Percentiles rank a stretch among this genome's conserved stretches.
Evolutionary conservation across 2,329 filamentous ascomycete species (phyloP).

Genomic region (Ophiostoma triangulosporum): DNA sequence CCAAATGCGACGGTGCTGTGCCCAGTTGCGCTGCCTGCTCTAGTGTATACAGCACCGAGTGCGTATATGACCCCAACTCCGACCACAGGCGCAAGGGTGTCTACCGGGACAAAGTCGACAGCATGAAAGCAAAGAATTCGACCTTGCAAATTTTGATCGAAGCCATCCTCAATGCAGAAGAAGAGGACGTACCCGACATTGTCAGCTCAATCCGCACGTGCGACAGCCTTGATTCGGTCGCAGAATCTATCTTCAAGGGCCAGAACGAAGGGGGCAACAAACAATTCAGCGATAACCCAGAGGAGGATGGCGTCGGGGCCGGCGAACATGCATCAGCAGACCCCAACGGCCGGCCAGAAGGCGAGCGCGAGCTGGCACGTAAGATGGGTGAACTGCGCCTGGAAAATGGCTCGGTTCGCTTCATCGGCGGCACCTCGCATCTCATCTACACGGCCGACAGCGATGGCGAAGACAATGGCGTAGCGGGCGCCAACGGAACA

Average conservation of each 20-base stretch:
- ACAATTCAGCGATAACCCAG: slow-evolving; percentile 21
- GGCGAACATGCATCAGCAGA: slow-evolving; percentile 24
- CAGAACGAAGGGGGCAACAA: slow-evolving; percentile 3
- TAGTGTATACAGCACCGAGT: slow-evolving; percentile 82
- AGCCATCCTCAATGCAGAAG: slow-evolving; percentile 78
- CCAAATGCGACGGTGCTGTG: slow-evolving; percentile 81
- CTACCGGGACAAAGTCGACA: slow-evolving; percentile 87
- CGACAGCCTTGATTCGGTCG: slow-evolving; percentile 49
- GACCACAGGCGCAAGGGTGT: slow-evolving; percentile 94
- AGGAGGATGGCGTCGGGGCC: slow-evolving; percentile 20
- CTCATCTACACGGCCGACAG: slow-evolving; percentile 50
- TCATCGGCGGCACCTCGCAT: slow-evolving; percentile 89
- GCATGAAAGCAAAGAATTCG: slow-evolving; percentile 70
- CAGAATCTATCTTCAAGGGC: slow-evolving; percentile 37
- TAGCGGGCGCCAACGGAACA: not conserved
- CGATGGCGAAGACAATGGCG: slow-evolving; percentile 14
- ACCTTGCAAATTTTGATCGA: slow-evolving; percentile 89
- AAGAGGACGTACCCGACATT: slow-evolving; percentile 70
- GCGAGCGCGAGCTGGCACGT: slow-evolving; percentile 70
- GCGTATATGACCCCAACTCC: slow-evolving; percentile 90
- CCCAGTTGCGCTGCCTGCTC: slow-evolving; percentile 92
- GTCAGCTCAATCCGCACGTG: slow-evolving; percentile 82
- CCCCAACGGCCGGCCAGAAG: slow-evolving; percentile 25
- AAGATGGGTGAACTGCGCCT: slow-evolving; percentile 88
- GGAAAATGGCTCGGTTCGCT: slow-evolving; percentile 76